A percentile compares a stretch with the other conserved stretches of the same genome.
phyloP scores from a whole-genome alignment of 306 rosid genomes.

The Neltuma alba region DNA sequence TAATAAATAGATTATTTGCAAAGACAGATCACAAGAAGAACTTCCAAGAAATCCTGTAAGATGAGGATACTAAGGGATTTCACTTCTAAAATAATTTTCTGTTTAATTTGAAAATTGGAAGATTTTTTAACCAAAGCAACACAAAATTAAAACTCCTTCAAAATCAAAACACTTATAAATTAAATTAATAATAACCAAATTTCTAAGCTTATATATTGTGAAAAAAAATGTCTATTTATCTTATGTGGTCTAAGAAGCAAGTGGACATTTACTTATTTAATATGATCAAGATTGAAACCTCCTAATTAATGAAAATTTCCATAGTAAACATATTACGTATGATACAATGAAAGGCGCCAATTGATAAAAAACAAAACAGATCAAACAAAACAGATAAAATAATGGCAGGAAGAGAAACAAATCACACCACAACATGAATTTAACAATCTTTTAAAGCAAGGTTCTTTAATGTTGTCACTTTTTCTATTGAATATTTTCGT shows the following conservation, averaged over 20 bases:
- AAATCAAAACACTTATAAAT: neutral
- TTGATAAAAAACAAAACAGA: conserved; percentile 17
- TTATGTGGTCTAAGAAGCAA: neutral
- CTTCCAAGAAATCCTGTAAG: neutral
- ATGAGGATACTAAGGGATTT: neutral
- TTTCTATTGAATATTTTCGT: neutral
- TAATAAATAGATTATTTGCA: neutral
- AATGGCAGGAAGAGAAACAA: neutral
- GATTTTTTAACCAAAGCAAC: neutral
- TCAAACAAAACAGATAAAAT: conserved; percentile 19
- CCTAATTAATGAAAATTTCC: neutral
- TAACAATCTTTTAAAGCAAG: conserved; percentile 11
- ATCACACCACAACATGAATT: conserved; percentile 1
- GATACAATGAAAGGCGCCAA: conserved; percentile 1
- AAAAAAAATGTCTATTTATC: neutral
- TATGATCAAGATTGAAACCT: neutral
- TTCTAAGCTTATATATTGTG: neutral
- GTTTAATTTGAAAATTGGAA: neutral
- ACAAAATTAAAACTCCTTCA: neutral
- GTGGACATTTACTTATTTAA: neutral
- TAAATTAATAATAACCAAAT: neutral
- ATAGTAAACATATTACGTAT: neutral
- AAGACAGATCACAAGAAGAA: neutral
- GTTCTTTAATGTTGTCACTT: conserved; percentile 10
- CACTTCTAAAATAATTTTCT: neutral